phyloP scores from a whole-genome alignment of 2,329 filamentous ascomycete genomes.

The Eutypella sp. region DNA sequence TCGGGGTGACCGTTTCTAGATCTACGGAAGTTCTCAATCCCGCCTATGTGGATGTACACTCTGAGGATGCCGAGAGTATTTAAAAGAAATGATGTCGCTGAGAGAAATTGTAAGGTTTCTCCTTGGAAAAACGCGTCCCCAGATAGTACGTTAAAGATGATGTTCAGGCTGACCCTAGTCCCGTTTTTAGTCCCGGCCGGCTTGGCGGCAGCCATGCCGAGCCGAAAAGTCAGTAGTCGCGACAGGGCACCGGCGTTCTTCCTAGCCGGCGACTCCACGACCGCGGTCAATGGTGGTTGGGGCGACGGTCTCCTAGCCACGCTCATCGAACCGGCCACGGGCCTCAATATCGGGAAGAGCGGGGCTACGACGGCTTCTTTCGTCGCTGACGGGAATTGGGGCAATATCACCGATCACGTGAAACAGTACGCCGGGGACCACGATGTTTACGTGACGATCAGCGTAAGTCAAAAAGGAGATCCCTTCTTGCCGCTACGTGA shows the following conservation, averaged over 20 bases:
- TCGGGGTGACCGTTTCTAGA: not conserved
- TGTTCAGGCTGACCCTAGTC: not conserved
- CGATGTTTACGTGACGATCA: constrained; percentile 49
- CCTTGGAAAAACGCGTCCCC: too few relatives aligned
- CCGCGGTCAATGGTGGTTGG: constrained; percentile 47
- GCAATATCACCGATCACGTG: constrained; percentile 38
- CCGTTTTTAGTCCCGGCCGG: not conserved
- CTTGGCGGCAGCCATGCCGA: not conserved
- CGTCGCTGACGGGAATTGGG: constrained; percentile 47
- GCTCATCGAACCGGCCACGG: constrained; percentile 42
- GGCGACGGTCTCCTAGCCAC: constrained; percentile 53
- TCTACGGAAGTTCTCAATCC: not conserved
- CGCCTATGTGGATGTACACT: not conserved
- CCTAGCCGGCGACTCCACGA: constrained; percentile 46
- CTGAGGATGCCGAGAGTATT: too few relatives aligned
- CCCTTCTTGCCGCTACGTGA: constrained; percentile 1
- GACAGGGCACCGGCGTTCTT: constrained; percentile 38
- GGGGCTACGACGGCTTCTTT: constrained; percentile 54
- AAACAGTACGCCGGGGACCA: constrained; percentile 32
- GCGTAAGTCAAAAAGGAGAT: constrained; percentile 27
- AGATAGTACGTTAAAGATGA: too few relatives aligned
- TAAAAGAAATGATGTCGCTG: too few relatives aligned
- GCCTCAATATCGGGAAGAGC: constrained; percentile 52
- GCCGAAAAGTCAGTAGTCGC: not conserved
- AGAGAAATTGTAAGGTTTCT: too few relatives aligned